Evolutionary conservation across 352 stramenopile genomes (phyloP), one percentile per base, ranked within the genome.

Genomic region (Globisporangium viniferum): DNA sequence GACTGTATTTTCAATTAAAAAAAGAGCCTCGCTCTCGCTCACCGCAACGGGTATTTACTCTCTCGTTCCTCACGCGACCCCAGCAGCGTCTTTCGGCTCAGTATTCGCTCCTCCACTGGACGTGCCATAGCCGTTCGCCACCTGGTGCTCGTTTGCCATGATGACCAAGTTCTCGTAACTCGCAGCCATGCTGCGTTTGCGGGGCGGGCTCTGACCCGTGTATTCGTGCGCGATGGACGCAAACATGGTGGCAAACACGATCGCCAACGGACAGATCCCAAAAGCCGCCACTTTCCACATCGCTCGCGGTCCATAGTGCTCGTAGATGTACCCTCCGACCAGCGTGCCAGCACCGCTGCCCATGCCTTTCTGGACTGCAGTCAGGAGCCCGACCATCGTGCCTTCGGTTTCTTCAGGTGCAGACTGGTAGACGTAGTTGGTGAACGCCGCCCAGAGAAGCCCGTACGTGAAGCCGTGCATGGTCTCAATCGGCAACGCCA

Each of bases 401-500:
- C 82, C 82, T 70, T 93, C 74, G 2, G 81, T 91, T 24, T 82
- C 83, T 41, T 73, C 69, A 4, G 82, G 78, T 5, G 85, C 86
- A 20, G 81, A 79, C 61, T 82, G 71, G 71, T 90, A 93, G 1
- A 91, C 71, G 73, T 93, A 93, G 72, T 93, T 88, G 64, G 85
- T 91, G 73, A 88, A 88, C 31, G 83, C 81, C 18, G 85, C 85
- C 85, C 85, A 93, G 22, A 87, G 73, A 33, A 93, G 63, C 1
- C 83, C 83, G 63, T 85, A 93, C 31, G 85, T 92, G 68, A 87
- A 74, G 33, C 85, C 85, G 64, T 93, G 85, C 69, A 91, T 73
- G 18, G 70, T 66, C 63, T 93, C 85, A 44, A 91, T 77, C 5
- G 85, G 85, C 56, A 93, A 66, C 53, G 75, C 79, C 54, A 73